Evolutionary conservation across 805 yeast genomes (phyloP).

Genomic region (Ogataea paraovalis): DNA sequence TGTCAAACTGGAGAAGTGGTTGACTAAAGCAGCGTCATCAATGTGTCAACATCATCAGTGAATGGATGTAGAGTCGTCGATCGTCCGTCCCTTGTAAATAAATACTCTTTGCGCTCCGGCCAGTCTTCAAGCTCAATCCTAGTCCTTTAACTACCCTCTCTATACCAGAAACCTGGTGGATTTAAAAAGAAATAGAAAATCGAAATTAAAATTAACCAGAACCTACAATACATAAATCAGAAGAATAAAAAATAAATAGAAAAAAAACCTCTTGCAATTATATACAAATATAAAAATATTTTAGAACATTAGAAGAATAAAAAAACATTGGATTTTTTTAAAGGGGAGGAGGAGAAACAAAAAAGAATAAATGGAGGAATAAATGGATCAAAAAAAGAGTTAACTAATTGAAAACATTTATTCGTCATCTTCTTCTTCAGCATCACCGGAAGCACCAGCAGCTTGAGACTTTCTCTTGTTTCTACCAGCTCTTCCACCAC

Average conservation of each 20-base stretch:
- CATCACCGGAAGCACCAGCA: constrained; percentile 68
- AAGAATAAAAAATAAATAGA: not conserved
- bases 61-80: no score
- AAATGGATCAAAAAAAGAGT: constrained; percentile 4
- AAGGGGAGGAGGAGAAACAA: constrained; percentile 5
- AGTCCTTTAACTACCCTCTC: no score
- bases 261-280: constrained; percentile 5
- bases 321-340: constrained; percentile 4
- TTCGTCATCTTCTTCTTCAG: constrained; percentile 55
- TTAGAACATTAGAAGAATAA: constrained; percentile 1
- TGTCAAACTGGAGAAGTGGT: no score
- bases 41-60: no score
- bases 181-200: not conserved
- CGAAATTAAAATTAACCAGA: constrained; percentile 1
- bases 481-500: constrained; percentile 99
- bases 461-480: constrained; percentile 91
- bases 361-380: constrained; percentile 4
- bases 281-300: not conserved
- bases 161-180: not conserved
- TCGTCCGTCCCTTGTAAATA: no score
- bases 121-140: no score
- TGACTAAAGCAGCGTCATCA: no score
- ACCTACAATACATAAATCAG: not conserved
- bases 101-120: no score
- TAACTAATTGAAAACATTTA: constrained; percentile 33